Base-by-base conservation (phyloP, 495 filamentous ascomycete species). In the Aspergillus nanangensis region DNA sequence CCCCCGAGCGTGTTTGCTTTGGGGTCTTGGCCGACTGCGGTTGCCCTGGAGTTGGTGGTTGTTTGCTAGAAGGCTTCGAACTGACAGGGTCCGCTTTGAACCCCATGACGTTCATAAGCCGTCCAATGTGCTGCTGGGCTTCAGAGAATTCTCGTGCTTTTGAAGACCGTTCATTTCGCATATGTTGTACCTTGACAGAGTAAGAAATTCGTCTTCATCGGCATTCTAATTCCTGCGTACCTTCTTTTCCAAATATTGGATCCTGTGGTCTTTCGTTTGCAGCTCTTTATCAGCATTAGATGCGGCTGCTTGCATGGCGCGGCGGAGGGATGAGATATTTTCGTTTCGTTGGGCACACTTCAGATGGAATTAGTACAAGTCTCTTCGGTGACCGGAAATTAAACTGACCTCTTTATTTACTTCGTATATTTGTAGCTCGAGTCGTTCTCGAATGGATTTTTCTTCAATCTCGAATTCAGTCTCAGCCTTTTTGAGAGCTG, bases 141-240 rank as follows among this genome's bases (percentile, higher is more conserved):
- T 76, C 70, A 1, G 62, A 66, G 31, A 78, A 72, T 40, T 78
- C 72, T 10, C 64, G 63, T n/a, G 71, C 66, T 47, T 70, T 72
- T 15, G 66, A 58, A 20, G 70, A 58, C 39, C 66, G 55, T 39
- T 72, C 66, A 29, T 68, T 57, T 11, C 63, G 63, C 24, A 74
- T 47, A 9, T 62, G 57, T 50, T 71, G 66, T 23, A 71, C 50
- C 70, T 74, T 29, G 10, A 36, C 0, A 19, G 7, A 11, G 11
- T 29, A n/a, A n/a, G n/a, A n/a, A n/a, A n/a, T n/a, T n/a, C n/a
- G n/a, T n/a, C n/a, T 22, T 9, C 1, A 25, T 52, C 17, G 56
- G 47, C 4, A 15, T 1, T 36, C 11, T 18, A 17, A 5, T 14
- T n/a, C 17, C 9, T 1, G 14, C 44, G 29, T 58, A 72, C 72